phyloP scores from a whole-genome alignment of 371 early-diverging fungal species.

The Mucor circinelloides region DNA sequence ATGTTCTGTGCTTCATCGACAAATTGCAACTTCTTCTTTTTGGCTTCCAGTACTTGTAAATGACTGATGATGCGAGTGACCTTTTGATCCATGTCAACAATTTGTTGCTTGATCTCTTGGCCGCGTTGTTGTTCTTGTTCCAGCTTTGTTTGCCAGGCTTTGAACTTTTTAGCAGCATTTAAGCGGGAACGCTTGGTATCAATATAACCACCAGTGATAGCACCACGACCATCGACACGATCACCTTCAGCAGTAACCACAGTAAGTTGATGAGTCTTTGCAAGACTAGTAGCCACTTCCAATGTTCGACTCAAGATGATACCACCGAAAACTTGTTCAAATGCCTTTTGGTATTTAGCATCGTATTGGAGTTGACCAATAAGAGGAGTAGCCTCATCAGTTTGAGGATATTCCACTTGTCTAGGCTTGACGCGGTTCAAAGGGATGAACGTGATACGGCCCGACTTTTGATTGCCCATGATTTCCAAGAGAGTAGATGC shows the following conservation, averaged over 20 bases:
- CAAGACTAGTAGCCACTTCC: conserved; percentile 80
- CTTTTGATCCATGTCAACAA: conserved; percentile 68
- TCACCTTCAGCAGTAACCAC: conserved; percentile 93
- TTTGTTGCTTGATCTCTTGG: conserved; percentile 48
- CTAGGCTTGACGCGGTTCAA: conserved; percentile 80
- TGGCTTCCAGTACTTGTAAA: conserved; percentile 53
- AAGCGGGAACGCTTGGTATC: conserved; percentile 81
- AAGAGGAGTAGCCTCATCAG: conserved; percentile 85
- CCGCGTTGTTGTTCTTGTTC: conserved; percentile 53
- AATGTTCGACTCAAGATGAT: conserved; percentile 89
- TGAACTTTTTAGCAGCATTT: conserved; percentile 63
- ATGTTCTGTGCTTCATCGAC: conserved; percentile 52
- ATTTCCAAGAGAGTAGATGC: conserved; percentile 80
- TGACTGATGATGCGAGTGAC: conserved; percentile 60
- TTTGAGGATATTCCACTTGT: conserved; percentile 64
- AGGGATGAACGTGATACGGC: conserved; percentile 97
- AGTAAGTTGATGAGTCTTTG: conserved; percentile 75
- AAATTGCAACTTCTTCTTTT: conserved; percentile 51
- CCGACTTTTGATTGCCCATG: conserved; percentile 74
- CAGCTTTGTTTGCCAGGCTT: conserved; percentile 39
- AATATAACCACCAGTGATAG: conserved; percentile 90
- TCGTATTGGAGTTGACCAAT: conserved; percentile 76
- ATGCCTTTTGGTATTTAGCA: conserved; percentile 64
- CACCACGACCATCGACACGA: conserved; percentile 92
- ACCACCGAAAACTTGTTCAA: conserved; percentile 88